Evolutionary conservation across 306 rosid genomes (phyloP).

Genomic region (Castanea crenata): DNA sequence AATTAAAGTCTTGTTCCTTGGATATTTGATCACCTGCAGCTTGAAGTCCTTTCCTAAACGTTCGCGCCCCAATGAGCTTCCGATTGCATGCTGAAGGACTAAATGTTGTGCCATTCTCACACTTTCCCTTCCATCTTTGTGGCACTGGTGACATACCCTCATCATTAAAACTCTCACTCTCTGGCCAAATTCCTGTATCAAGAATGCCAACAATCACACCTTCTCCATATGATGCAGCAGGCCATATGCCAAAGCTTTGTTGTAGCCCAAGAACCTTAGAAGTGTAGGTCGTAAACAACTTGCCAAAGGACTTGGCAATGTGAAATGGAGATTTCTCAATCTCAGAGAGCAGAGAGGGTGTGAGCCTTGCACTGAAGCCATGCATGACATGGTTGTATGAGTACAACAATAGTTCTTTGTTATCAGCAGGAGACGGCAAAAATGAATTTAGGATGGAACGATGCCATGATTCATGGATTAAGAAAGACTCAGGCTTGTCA

Average conservation of each 20-base stretch:
- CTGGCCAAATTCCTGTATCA: slow-evolving; percentile 24
- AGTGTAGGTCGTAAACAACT: slow-evolving; percentile 13
- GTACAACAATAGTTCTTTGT: slow-evolving; percentile 4
- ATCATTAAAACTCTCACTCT: neutral
- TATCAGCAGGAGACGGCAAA: neutral
- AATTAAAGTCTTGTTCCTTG: neutral
- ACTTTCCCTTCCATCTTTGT: slow-evolving; percentile 21
- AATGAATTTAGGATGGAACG: neutral
- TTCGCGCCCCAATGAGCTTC: slow-evolving; percentile 23
- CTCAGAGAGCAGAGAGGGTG: neutral
- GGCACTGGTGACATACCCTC: slow-evolving; percentile 14
- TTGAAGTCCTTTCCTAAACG: slow-evolving; percentile 1
- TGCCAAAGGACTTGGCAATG: slow-evolving; percentile 1
- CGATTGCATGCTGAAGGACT: slow-evolving; percentile 18
- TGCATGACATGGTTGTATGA: slow-evolving; percentile 19
- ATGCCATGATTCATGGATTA: neutral
- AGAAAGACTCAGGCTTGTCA: neutral
- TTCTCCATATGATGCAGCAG: neutral
- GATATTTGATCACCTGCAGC: neutral
- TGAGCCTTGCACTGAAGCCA: slow-evolving; percentile 23
- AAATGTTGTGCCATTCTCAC: slow-evolving; percentile 14
- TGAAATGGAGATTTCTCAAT: neutral
- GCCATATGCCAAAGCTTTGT: neutral
- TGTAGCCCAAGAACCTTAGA: slow-evolving; percentile 15
- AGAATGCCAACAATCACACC: slow-evolving; percentile 13